Conservation (phyloP, 129 eudicot species). For the Oenanthe sinensis region DNA sequence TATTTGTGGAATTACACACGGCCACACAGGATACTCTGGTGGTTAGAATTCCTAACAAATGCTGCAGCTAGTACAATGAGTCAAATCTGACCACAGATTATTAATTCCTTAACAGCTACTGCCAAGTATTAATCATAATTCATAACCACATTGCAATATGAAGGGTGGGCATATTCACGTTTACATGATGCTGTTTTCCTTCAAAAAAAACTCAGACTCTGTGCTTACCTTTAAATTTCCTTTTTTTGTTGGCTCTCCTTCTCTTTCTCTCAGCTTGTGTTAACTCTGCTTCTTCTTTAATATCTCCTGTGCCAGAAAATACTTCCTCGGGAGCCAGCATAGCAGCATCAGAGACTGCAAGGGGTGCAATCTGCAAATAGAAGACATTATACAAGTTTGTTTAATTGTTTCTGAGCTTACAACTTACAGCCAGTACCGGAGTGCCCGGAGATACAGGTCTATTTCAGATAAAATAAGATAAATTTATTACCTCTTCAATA, state of each 20-base stretch:
- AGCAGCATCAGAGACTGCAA: conserved; percentile 93
- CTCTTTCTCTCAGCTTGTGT: conserved; percentile 87
- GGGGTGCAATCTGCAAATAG: conserved; percentile 66
- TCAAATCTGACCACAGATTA: not conserved
- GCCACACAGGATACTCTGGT: not conserved
- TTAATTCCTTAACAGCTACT: not conserved
- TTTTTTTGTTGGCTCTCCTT: conserved; percentile 83
- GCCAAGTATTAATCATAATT: not conserved
- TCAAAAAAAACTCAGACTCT: not conserved
- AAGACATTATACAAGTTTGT: not conserved
- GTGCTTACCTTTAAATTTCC: conserved; percentile 67
- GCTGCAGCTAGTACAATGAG: not conserved
- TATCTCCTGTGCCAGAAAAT: conserved; percentile 81
- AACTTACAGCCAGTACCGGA: conserved; percentile 2
- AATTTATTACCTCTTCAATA: conserved; percentile 81
- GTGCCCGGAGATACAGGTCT: not conserved
- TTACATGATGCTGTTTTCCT: not conserved
- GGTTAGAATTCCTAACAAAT: not conserved
- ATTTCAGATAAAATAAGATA: not conserved
- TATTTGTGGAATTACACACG: not conserved
- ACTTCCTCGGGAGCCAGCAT: conserved; percentile 99
- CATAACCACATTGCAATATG: not conserved
- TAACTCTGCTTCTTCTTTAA: conserved; percentile 86
- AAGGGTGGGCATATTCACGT: not conserved
- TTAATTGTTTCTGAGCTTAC: not conserved